Evolutionary conservation across 139 green algal species (phyloP).

Genomic region (Mesotaenium endlicherianum): DNA sequence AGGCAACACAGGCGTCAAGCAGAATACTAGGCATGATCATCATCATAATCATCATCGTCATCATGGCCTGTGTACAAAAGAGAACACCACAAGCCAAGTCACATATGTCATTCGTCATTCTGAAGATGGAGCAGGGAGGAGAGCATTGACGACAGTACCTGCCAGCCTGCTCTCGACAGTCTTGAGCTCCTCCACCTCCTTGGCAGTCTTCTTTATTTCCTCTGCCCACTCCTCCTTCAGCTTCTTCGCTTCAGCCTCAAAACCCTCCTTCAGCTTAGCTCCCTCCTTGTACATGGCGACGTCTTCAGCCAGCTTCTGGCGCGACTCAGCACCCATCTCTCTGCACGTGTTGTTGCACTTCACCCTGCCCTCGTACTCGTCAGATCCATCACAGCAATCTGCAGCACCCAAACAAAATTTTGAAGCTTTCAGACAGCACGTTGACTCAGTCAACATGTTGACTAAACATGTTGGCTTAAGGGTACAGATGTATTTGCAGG

Average conservation of each 20-base stretch:
- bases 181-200: too few species aligned
- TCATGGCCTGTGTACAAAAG: too few species aligned
- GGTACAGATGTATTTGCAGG: too few species aligned
- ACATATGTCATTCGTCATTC: too few species aligned
- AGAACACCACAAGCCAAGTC: too few species aligned
- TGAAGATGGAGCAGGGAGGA: too few species aligned
- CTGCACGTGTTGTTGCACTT: constrained; percentile 77
- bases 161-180: too few species aligned
- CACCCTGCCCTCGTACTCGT: constrained; percentile 67
- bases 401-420: constrained; percentile 6
- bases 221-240: neutral
- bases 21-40: too few species aligned
- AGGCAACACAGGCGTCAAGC: too few species aligned
- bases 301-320: constrained; percentile 52
- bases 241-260: neutral
- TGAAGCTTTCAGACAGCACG: neutral
- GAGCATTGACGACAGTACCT: too few species aligned
- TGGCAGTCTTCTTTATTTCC: neutral
- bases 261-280: constrained; percentile 53
- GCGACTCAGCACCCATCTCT: constrained; percentile 59
- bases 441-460: neutral
- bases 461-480: too few species aligned
- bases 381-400: constrained; percentile 91
- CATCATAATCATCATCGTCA: too few species aligned
- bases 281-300: constrained; percentile 8